Conservation (phyloP, 495 filamentous ascomycete genomes). For the Daldinia caldariorum region DNA sequence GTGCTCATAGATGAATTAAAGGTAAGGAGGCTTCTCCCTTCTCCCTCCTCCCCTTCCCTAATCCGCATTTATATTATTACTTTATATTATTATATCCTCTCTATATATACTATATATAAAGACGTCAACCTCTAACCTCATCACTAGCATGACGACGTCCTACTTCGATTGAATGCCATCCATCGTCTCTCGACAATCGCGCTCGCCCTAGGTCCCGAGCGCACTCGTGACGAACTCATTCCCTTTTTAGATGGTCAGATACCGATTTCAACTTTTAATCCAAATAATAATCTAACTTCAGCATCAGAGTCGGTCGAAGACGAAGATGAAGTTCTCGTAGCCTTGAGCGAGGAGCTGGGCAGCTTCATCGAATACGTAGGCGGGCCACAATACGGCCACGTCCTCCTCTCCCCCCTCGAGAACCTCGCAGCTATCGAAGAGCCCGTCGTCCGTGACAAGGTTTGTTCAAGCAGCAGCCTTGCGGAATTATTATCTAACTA, state of each 20-base stretch:
- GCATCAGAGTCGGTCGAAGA: slow-evolving; percentile 93
- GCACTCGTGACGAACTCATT: slow-evolving; percentile 96
- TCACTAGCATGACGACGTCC: slow-evolving; percentile 92
- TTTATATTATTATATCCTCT: neutral
- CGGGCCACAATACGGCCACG: slow-evolving; percentile 91
- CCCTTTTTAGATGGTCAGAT: slow-evolving; percentile 93
- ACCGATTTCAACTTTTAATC: slow-evolving; percentile 27
- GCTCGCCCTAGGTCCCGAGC: slow-evolving; percentile 90
- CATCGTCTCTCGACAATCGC: slow-evolving; percentile 98
- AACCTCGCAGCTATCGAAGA: slow-evolving; percentile 99
- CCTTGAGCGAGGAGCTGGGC: slow-evolving; percentile 94
- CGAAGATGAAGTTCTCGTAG: slow-evolving; percentile 97
- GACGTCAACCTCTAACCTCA: slow-evolving; percentile 30
- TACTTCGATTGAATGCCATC: slow-evolving; percentile 97
- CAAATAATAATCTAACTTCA: slow-evolving; percentile 39
- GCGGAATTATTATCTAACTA: slow-evolving; percentile 7
- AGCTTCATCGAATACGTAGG: slow-evolving; percentile 98
- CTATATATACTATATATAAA: neutral
- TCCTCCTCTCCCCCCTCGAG: slow-evolving; percentile 95
- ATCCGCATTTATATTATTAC: neutral
- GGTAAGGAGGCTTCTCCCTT: slow-evolving; percentile 63
- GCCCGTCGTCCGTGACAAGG: slow-evolving; percentile 96
- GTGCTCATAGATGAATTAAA: slow-evolving; percentile 99
- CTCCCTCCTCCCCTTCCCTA: neutral
- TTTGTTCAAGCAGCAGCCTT: slow-evolving; percentile 46